These are phyloP conservation scores for Tetrahymena elliotti DNA, from an alignment of 73 alveolate species.

Conservation along the genomic window DNA sequence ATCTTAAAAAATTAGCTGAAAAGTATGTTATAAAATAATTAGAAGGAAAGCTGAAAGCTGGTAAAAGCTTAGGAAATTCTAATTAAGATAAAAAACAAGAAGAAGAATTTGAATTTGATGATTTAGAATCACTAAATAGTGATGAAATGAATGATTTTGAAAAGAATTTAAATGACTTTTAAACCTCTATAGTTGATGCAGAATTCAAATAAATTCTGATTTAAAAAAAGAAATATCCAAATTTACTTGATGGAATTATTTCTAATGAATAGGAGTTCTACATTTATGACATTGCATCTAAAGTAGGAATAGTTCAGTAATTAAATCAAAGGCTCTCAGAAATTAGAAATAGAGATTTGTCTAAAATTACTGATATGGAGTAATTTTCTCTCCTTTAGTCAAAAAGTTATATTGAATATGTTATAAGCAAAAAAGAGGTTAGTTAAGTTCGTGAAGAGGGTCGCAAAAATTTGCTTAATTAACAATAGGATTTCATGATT, in stretches of 20 bases:
- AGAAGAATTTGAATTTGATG: not conserved
- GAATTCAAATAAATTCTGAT: not conserved
- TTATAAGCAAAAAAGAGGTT: not conserved
- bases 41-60: not conserved
- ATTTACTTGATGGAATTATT: not conserved
- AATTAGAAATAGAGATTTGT: not conserved
- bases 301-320: not conserved
- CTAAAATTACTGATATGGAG: not conserved
- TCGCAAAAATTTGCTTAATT: not conserved
- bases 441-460: not conserved
- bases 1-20: constrained; percentile 56
- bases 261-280: not conserved
- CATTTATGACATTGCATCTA: not conserved
- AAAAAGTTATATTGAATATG: not conserved
- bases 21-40: constrained; percentile 4
- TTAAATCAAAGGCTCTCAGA: not conserved
- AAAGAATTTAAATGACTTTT: not conserved
- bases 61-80: not conserved
- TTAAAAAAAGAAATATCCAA: not conserved
- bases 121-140: not conserved
- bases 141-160: not conserved
- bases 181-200: not conserved
- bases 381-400: not conserved
- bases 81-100: not conserved
- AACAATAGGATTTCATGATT: not conserved